Evolutionary conservation across 2,329 filamentous ascomycete species (phyloP), one percentile per base, ranked within the genome.

Genomic region (Aspergillus arachidicola): DNA sequence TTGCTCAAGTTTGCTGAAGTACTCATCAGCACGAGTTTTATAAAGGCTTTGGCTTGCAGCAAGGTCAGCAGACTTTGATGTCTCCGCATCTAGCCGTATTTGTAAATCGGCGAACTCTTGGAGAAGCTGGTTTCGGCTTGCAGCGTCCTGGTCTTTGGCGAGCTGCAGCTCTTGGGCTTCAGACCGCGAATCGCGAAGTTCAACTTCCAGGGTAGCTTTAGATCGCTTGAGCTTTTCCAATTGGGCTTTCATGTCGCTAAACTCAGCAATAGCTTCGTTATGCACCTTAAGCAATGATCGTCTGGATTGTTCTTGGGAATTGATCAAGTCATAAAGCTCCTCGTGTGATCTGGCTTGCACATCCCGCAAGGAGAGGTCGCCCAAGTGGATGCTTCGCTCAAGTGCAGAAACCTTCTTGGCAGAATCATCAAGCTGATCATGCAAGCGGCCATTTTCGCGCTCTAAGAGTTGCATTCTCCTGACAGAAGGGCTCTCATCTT

Each of bases 1-100:
- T 75, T 98, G 94, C 78, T 99, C 94, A 23, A 99, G 87, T 79
- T 97, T 97, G 82, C 89, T 91, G 80, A 97, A 99, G 79, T 99
- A 98, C 75, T 98, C 94, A 73, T 98, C 93, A 4, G 94, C 91
- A 50, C 94, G 89, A 66, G 87, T 89, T 85, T 96, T 97, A 84
- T 98, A 99, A 65, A 97, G 81, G 64, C 88, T 89, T 48, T 98
- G 85, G 76, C 91, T 96, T 3, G 93, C 91, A 9, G 88, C 89
- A 51, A 97, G 89, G 76, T 99, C 94, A 32, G 89, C 87, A 32
- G 94, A 84, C 76, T 91, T 94, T 1, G 93, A 96, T 1, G 89
- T 87, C 79, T 98, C 95, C 6, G 91, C 90, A 74, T 98, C 95
- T 19, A 98, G 85, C 53, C 93, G 88, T 70, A 98, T 97, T 73